These are phyloP conservation scores for Neurospora africana DNA, from an alignment of 495 filamentous ascomycete species.

Conservation along the genomic window DNA sequence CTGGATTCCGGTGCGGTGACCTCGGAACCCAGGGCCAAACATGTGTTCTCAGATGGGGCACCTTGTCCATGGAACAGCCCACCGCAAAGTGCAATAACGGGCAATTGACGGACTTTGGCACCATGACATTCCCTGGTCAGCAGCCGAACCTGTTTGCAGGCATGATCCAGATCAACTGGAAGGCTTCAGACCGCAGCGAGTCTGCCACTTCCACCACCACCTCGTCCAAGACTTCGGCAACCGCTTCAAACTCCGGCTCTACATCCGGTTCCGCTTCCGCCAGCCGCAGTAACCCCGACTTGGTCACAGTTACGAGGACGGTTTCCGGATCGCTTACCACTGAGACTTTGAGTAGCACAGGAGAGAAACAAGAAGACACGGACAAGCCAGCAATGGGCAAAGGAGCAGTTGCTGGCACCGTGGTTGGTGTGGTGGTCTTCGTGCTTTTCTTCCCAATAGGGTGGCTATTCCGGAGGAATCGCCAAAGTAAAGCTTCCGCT, in stretches of 20 bases:
- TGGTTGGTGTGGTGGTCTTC: neutral
- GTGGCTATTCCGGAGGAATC: neutral
- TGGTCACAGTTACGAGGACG: neutral
- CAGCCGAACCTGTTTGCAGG: constrained; percentile 16
- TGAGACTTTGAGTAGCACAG: neutral
- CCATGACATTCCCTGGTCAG: constrained; percentile 8
- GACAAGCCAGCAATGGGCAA: neutral
- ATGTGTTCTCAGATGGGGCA: constrained; percentile 9
- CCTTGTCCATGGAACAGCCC: constrained; percentile 3
- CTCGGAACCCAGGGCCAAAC: constrained; percentile 13
- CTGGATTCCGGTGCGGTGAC: constrained; percentile 15
- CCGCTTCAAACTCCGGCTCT: neutral
- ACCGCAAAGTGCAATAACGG: constrained; percentile 11
- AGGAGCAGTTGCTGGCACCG: neutral
- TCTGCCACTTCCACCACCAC: neutral
- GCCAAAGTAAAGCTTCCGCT: neutral
- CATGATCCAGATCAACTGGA: constrained; percentile 22
- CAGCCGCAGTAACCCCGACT: neutral
- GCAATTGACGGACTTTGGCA: constrained; percentile 1
- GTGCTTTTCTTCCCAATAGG: neutral
- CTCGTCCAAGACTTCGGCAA: neutral
- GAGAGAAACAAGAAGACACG: neutral
- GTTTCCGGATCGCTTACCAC: neutral
- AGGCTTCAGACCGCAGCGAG: constrained; percentile 10
- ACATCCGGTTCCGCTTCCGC: neutral